Evolutionary conservation across 1,284 basidiomycete genomes (phyloP).

Genomic region (Erythrobasidium hasegawianum): DNA sequence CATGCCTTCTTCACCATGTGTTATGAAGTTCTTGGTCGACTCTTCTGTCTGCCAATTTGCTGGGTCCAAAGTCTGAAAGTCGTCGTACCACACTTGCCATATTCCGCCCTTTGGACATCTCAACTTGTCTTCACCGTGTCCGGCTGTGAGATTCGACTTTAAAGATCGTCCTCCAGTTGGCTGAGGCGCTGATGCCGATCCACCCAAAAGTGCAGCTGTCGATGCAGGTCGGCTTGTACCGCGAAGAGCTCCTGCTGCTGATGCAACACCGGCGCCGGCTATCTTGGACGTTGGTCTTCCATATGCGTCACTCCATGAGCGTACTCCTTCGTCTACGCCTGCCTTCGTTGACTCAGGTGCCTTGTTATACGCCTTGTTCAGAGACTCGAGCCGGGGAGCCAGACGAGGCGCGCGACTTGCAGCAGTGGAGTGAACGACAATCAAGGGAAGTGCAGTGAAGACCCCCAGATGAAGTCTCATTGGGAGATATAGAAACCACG

Average conservation of each 20-base stretch:
- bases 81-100: slow-evolving; percentile 11
- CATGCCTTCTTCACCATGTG: slow-evolving; percentile 8
- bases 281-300: background rate
- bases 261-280: background rate
- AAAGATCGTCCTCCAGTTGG: background rate
- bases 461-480: too few relatives aligned
- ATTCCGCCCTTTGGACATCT: slow-evolving; percentile 22
- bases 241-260: too few relatives aligned
- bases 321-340: background rate
- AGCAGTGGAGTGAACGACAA: too few relatives aligned
- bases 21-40: background rate
- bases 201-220: background rate
- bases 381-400: too few relatives aligned
- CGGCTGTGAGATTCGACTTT: background rate
- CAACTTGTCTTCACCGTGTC: background rate
- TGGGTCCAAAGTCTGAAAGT: slow-evolving; percentile 6
- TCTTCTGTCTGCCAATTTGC: slow-evolving; percentile 5
- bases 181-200: background rate
- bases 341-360: too few relatives aligned
- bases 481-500: too few relatives aligned
- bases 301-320: background rate
- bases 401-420: too few relatives aligned
- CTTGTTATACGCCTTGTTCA: too few relatives aligned
- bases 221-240: background rate
- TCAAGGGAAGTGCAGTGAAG: too few relatives aligned